Evolutionary conservation across 129 eudicot species (phyloP).

Genomic region (Chrysanthemum makinoi): DNA sequence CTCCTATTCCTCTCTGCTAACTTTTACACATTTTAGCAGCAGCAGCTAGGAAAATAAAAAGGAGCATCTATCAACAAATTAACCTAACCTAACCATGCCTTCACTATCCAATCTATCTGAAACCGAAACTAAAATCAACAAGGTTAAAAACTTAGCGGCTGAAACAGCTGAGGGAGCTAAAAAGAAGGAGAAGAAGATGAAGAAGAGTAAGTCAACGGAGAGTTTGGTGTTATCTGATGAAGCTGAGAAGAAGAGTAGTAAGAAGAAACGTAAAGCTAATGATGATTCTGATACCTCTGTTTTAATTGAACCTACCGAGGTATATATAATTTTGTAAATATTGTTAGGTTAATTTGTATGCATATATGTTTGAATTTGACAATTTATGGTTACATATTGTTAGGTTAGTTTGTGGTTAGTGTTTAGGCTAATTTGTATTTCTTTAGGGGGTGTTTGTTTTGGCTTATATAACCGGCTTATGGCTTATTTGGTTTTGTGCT

Average conservation of each 20-base stretch:
- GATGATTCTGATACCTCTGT: conserved; percentile 54
- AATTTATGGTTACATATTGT: too few relatives aligned
- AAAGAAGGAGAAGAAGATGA: conserved; percentile 55
- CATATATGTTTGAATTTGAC: too few relatives aligned
- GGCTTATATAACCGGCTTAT: too few relatives aligned
- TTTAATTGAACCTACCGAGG: conserved; percentile 57
- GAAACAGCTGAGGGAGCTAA: conserved; percentile 39
- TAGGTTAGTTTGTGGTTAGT: too few relatives aligned
- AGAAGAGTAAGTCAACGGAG: conserved; percentile 36
- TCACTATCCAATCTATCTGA: conserved; percentile 41
- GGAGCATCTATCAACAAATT: conserved; percentile 10
- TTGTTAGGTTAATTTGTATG: neutral
- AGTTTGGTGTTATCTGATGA: too few relatives aligned
- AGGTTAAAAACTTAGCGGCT: conserved; percentile 29
- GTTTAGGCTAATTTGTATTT: neutral
- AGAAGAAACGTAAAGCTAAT: conserved; percentile 63
- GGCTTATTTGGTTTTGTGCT: too few relatives aligned
- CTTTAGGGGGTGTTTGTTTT: too few relatives aligned
- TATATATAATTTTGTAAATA: conserved; percentile 1
- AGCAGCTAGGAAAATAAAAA: neutral
- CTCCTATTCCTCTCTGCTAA: conserved; percentile 38
- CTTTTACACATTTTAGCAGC: conserved; percentile 34
- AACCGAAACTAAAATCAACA: conserved; percentile 36
- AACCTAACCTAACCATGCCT: conserved; percentile 34
- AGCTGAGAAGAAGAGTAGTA: conserved; percentile 27